Base-by-base conservation (phyloP, 2,329 filamentous ascomycete genomes). In the Alternaria brassicae region DNA sequence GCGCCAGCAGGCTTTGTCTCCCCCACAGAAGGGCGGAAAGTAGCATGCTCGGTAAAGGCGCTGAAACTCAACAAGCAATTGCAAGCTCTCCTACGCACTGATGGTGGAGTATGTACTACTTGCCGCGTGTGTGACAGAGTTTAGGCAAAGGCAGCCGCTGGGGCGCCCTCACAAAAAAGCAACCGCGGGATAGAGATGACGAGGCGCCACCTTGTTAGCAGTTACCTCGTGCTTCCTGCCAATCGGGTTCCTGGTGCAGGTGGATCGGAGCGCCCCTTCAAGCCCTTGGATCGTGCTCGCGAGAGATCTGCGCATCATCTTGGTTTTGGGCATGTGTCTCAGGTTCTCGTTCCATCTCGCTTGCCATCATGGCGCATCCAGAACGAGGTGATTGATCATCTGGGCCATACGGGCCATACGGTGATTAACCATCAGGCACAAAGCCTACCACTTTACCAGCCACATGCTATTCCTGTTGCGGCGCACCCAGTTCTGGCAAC, bases 231-330 rank as follows among this genome's bases (percentile, higher is more conserved):
- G 30, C 12, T 25, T 28, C 54, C 39, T 57, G 50, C 58, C 61
- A 61, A 62, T 63, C 55, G 58, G 55, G 47, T 47, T 30, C 21
- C 27, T 45, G 39, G 34, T 53, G 10, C 32, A 39, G 21, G 55
- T 56, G 58, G 58, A 63, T 58, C 58, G 30, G 47, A 27, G 56
- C 55, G 55, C 54, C 55, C 45, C 48, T 47, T 58, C 50, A 51
- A 59, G 58, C 54, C 51, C 56, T 50, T 50, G 55, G 58, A 53
- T 57, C 55, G 45, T 53, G 49, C 30, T 56, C 34, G 32, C 30
- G 44, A 60, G 53, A 40, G 62, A 67, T 67, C 62, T 58, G 55
- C 61, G 49, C 54, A 63, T 51, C 54, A 57, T 62, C 48, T 61
- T 54, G 55, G 57, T 56, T 49, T 47, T 34, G 57, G 42, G 53